phyloP scores from a whole-genome alignment of 2,329 filamentous ascomycete genomes.

The Colletotrichum sp. region DNA sequence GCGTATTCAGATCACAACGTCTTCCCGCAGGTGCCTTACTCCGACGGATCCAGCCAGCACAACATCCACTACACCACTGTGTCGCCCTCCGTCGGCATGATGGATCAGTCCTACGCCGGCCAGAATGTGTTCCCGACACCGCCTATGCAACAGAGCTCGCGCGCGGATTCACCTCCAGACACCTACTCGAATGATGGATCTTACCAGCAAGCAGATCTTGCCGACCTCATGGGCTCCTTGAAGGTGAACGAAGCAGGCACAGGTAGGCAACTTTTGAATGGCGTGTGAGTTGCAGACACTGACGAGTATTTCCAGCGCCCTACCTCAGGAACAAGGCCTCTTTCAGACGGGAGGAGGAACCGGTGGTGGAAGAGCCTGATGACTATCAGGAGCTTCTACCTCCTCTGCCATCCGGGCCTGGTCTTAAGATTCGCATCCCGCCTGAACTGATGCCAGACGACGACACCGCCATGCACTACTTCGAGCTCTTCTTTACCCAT shows the following conservation, averaged over 20 bases:
- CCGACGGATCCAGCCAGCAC: slow-evolving; percentile 49
- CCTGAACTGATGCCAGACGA: slow-evolving; percentile 93
- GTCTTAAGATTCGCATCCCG: slow-evolving; percentile 84
- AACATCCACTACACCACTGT: slow-evolving; percentile 60
- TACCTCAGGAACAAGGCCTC: slow-evolving; percentile 75
- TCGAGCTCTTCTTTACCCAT: slow-evolving; percentile 88
- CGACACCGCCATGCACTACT: slow-evolving; percentile 80
- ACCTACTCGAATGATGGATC: slow-evolving; percentile 63
- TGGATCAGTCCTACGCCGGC: slow-evolving; percentile 56
- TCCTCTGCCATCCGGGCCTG: slow-evolving; percentile 69
- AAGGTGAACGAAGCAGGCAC: slow-evolving; percentile 88
- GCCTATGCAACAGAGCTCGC: slow-evolving; percentile 48
- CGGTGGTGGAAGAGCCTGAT: slow-evolving; percentile 72
- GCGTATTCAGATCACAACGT: slow-evolving; percentile 52
- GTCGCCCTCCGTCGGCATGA: slow-evolving; percentile 50
- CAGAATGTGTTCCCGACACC: slow-evolving; percentile 60
- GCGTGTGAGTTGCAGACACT: background rate
- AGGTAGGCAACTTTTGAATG: slow-evolving; percentile 58
- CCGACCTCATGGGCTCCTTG: slow-evolving; percentile 82
- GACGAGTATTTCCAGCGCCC: slow-evolving; percentile 64
- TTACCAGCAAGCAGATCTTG: slow-evolving; percentile 74
- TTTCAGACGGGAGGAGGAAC: slow-evolving; percentile 59
- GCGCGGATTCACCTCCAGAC: slow-evolving; percentile 48
- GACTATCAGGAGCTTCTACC: slow-evolving; percentile 77
- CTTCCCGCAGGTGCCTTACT: slow-evolving; percentile 54